Base-by-base conservation (phyloP, 2,329 filamentous ascomycete species). In the Aspergillus aculeatinus region DNA sequence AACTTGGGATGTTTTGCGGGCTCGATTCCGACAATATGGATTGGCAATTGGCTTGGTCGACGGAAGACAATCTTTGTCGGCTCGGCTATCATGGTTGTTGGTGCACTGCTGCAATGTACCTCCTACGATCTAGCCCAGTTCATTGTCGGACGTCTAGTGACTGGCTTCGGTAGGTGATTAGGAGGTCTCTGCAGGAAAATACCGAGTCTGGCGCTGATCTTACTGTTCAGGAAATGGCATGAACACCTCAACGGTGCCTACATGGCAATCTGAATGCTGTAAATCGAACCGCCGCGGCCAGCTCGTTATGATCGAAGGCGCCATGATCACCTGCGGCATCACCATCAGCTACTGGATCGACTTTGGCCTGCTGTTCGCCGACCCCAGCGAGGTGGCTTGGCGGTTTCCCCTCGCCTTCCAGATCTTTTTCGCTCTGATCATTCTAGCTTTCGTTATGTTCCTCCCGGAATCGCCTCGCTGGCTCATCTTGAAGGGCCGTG, bases 391-490 rank as follows among this genome's bases (percentile, higher is more conserved):
- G 10, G 73, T 80, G n/a, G 72, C 80, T 21, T 85, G 83, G 83
- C 77, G 83, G 51, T 82, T 85, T 61, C 83, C 83, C 0, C 79
- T 86, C 54, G 82, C 80, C 7, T 83, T 86, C 69, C 84, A 87
- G 70, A 84, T 85, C 63, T 66, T 84, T 35, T 82, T 86, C 56
- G 83, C 83, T 0, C 59, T 82, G 2, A 74, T 85, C 39, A 83
- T 85, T 27, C 74, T 82, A 51, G 67, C 61, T 19, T 76, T 80
- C 50, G 78, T 84, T 42, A 74, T 82, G 57, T 76, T 76, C 14
- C 74, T 86, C 1, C 84, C 84, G 11, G 85, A 87, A 65, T 85
- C 82, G 0, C 84, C 85, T 10, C 79, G 85, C 55, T 86, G 83
- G 82, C 76, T 87, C 6, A 80, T 86, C 27, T 70, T 85, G 51